These are phyloP conservation scores for Cephaloascus fragrans DNA, from an alignment of 805 yeast genomes.

Conservation along the genomic window DNA sequence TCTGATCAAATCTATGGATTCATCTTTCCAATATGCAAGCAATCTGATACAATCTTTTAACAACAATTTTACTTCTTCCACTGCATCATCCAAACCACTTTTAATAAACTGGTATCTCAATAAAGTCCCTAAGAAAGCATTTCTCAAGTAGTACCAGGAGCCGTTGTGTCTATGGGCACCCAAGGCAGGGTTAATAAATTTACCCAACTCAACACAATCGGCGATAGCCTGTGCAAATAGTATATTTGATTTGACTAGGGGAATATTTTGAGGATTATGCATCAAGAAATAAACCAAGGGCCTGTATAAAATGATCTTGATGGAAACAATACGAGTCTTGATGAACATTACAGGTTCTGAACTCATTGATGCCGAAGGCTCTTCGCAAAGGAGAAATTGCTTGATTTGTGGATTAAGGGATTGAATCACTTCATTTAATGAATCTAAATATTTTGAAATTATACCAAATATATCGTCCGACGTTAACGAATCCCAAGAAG, in stretches of 20 bases:
- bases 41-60: background rate
- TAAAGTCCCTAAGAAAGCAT: constrained; percentile 15
- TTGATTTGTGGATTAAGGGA: constrained; percentile 21
- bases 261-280: constrained; percentile 3
- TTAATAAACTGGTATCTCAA: background rate
- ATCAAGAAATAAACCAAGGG: constrained; percentile 23
- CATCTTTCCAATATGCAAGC: background rate
- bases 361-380: constrained; percentile 2
- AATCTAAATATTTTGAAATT: constrained; percentile 21
- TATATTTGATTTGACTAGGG: constrained; percentile 14
- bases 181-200: constrained; percentile 22
- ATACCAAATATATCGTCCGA: constrained; percentile 13
- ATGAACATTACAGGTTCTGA: constrained; percentile 27
- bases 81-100: background rate
- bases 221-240: constrained; percentile 4
- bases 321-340: constrained; percentile 22
- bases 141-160: constrained; percentile 26
- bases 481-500: constrained; percentile 17
- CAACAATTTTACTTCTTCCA: background rate
- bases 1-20: background rate
- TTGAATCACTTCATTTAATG: constrained; percentile 26
- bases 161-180: constrained; percentile 30
- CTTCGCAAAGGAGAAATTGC: constrained; percentile 3
- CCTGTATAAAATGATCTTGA: constrained; percentile 21
- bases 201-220: constrained; percentile 12